These are phyloP conservation scores for Solanum paucissectum DNA, from an alignment of 257 asterid genomes.

Conservation along the genomic window DNA sequence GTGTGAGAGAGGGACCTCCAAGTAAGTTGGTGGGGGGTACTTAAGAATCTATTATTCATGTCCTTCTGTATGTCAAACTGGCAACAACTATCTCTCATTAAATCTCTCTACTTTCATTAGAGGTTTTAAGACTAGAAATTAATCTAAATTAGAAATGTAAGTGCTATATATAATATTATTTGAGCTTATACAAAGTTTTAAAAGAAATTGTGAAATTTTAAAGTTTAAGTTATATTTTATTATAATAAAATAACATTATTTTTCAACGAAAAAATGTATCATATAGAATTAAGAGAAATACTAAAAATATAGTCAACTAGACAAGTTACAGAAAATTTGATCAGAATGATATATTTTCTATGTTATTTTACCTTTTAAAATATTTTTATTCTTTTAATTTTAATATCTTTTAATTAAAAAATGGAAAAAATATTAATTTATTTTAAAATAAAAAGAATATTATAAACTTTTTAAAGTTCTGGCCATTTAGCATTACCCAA, in stretches of 20 bases:
- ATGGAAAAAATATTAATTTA: no score
- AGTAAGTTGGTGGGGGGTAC: neutral
- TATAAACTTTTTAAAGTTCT: no score
- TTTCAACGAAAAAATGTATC: no score
- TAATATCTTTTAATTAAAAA: no score
- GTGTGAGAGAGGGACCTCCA: neutral
- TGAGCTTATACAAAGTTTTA: no score
- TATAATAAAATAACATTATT: no score
- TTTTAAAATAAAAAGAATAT: no score
- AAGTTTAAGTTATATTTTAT: no score
- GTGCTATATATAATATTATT: neutral
- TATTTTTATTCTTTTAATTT: no score
- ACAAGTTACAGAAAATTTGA: neutral
- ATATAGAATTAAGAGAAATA: neutral
- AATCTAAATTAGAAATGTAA: neutral
- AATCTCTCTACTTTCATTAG: neutral
- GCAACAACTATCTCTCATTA: conserved; percentile 22
- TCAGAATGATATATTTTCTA: no score
- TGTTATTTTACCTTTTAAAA: no score
- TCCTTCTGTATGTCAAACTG: conserved; percentile 11
- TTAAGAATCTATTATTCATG: conserved; percentile 18
- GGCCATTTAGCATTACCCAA: neutral
- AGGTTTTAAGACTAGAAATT: neutral
- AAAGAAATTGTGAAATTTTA: no score
- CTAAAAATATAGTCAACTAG: neutral